phyloP scores from a whole-genome alignment of 345 rosid species.

The Dipteronia sinensis region DNA sequence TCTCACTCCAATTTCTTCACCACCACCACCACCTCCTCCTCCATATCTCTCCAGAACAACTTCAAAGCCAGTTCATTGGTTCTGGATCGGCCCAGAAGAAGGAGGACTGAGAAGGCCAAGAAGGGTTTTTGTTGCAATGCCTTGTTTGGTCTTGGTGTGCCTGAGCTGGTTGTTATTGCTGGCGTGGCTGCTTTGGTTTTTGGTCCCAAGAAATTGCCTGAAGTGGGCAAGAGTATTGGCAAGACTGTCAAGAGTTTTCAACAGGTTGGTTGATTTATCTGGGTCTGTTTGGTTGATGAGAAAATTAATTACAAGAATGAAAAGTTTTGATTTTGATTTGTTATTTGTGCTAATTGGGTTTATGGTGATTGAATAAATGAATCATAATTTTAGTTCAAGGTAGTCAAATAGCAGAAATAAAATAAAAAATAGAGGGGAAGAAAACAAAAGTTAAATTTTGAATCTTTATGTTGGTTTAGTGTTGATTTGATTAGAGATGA shows the following conservation, averaged over 20 bases:
- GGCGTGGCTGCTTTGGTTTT: conserved; percentile 90
- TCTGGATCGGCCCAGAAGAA: conserved; percentile 36
- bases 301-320: conserved; percentile 3
- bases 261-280: conserved; percentile 53
- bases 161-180: conserved; percentile 93
- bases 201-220: conserved; percentile 96
- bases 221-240: conserved; percentile 91
- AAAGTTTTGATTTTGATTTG: conserved; percentile 17
- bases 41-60: conserved; percentile 21
- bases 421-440: background rate
- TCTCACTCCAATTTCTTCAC: conserved; percentile 52
- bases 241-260: conserved; percentile 95
- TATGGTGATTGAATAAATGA: background rate
- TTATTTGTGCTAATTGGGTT: conserved; percentile 6
- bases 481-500: background rate
- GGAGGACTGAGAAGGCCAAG: conserved; percentile 35
- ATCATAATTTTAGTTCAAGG: background rate
- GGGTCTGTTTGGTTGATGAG: conserved; percentile 20
- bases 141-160: conserved; percentile 91
- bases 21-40: conserved; percentile 27
- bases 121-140: conserved; percentile 70
- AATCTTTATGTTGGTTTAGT: background rate
- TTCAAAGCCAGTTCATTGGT: conserved; percentile 33
- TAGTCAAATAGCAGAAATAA: background rate
- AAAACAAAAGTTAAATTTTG: background rate